Percentiles rank a stretch among this genome's conserved stretches.
These are phyloP conservation scores for Albizia julibrissin DNA, from an alignment of 306 rosid genomes.

Conservation along the genomic window DNA sequence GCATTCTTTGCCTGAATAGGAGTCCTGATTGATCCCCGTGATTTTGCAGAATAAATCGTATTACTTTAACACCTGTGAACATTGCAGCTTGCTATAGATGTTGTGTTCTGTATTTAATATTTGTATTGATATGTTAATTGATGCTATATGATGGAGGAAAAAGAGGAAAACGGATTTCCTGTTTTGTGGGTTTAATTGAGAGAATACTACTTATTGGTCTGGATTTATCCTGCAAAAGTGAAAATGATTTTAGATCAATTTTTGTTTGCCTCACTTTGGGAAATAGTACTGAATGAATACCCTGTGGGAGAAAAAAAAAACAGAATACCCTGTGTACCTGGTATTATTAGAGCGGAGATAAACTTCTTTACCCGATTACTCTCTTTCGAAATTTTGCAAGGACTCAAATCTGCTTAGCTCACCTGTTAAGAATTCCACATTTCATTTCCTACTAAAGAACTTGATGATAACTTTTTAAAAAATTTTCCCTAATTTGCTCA, in stretches of 20 bases:
- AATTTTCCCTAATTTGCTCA: not conserved
- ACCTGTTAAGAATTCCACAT: not conserved
- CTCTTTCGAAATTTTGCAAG: not conserved
- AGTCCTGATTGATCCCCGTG: not conserved
- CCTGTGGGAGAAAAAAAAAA: not conserved
- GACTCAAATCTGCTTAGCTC: not conserved
- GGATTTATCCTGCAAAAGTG: not conserved
- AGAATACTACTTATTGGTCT: not conserved
- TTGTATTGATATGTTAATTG: not conserved
- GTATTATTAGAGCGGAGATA: not conserved
- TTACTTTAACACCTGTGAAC: not conserved
- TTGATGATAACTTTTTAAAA: not conserved
- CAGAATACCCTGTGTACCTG: no score
- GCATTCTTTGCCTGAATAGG: not conserved
- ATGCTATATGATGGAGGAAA: not conserved
- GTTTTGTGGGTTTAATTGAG: not conserved
- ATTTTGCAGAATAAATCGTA: not conserved
- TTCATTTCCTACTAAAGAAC: not conserved
- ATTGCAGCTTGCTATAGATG: not conserved
- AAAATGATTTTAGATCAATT: not conserved
- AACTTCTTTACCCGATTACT: not conserved
- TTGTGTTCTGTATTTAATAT: not conserved
- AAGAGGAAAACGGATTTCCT: not conserved
- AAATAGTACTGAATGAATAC: not conserved
- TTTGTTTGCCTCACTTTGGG: not conserved